A percentile compares a stretch with the other conserved stretches of the same genome.
These are phyloP conservation scores for Aspergillus saccharolyticus DNA, from an alignment of 495 filamentous ascomycete species.

Conservation along the genomic window DNA sequence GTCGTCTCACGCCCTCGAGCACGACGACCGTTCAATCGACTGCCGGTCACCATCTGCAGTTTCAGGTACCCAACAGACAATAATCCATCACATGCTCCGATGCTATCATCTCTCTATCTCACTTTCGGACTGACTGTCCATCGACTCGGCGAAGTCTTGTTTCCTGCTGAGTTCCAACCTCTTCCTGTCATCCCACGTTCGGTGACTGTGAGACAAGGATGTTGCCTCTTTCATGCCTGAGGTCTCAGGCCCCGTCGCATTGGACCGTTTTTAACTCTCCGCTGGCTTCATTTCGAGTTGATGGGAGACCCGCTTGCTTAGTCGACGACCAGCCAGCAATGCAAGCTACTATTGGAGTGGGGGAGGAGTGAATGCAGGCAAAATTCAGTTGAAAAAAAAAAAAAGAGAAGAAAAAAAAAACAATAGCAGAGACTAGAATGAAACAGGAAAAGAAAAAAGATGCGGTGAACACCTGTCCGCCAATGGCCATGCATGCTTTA, in stretches of 20 bases:
- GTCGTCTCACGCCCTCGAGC: not conserved
- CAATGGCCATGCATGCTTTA: conserved; percentile 25
- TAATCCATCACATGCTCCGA: too few species aligned
- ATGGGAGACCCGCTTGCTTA: not conserved
- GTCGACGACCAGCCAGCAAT: not conserved
- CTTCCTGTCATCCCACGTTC: not conserved
- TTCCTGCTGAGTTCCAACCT: not conserved
- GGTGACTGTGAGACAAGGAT: not conserved
- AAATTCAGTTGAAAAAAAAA: conserved; percentile 4
- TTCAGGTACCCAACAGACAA: conserved; percentile 28
- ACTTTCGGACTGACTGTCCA: not conserved
- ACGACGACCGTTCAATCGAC: not conserved
- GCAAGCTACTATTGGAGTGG: not conserved
- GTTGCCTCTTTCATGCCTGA: not conserved
- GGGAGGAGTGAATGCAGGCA: conserved; percentile 3
- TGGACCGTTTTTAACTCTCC: not conserved
- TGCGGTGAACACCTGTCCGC: conserved; percentile 35
- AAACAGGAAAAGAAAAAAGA: conserved; percentile 23
- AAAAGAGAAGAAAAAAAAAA: conserved; percentile 4
- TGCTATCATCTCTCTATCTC: too few species aligned
- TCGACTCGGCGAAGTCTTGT: not conserved
- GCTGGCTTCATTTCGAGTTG: not conserved
- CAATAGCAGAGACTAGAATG: not conserved
- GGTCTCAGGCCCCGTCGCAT: not conserved
- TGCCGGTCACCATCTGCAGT: conserved; percentile 17